Evolutionary conservation across 148 eudicot species (phyloP), one percentile per base, ranked within the genome.

Genomic region (Amaranthus cruentus): DNA sequence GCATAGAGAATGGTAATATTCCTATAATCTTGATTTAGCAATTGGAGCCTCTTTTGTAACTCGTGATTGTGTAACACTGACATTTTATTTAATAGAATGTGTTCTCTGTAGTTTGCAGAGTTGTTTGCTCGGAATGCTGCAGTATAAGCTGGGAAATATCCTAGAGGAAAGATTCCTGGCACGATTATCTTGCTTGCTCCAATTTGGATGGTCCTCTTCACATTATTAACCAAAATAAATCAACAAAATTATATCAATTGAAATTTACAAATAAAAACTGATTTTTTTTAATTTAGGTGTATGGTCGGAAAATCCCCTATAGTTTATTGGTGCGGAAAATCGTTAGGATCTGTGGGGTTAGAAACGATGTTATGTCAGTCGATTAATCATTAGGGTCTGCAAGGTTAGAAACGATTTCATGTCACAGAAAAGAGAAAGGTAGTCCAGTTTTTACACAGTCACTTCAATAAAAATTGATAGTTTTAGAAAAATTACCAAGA

Each of bases 141-240:
- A 4, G 81, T 48, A 66, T 64, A 74, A 18, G 74, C 65, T 4
- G 87, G 87, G 9, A 73, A 70, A 11, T 77, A 75, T 12, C 76
- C 84, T 55, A 69, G n/a, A n/a, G 80, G 78, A 48, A 84, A 81
- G 21, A 14, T 68, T 10, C 84, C 84, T 2, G 82, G 76, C 7
- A 81, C 79, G n/a, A 80, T 47, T 38, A 83, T 71, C 57, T 71
- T 62, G 49, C 50, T 21, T 8, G 69, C 86, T 21, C 82, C 81
- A 47, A 57, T 18, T 2, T 56, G 49, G 43, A 83, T 62, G 12
- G 80, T 72, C 57, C 57, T 75, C 86, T 83, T 15, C 66, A 44
- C 67, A 64, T 55, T 47, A 53, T 69, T 43, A 10, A 66, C 53
- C 1, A 51, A 10, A 14, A 43, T 44, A 3, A 52, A 0, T 57